Percentiles rank a stretch among this genome's conserved stretches.
phyloP scores from a whole-genome alignment of 2,329 filamentous ascomycete species.

The Graphiopsis chlorocephala region DNA sequence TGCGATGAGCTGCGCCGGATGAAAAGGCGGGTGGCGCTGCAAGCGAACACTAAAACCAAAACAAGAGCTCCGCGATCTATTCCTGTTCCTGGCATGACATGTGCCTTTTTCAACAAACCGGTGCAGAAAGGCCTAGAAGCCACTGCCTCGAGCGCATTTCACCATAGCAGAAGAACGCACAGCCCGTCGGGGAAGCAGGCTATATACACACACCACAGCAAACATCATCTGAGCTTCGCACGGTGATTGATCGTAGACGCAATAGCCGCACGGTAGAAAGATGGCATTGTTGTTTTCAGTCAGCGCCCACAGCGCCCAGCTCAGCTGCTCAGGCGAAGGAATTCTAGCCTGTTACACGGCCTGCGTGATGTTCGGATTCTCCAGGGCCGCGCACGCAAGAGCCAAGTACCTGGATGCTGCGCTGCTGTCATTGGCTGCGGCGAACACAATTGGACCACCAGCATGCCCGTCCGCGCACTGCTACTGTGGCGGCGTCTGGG shows the following conservation, averaged over 20 bases:
- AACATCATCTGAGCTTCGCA: slow-evolving; percentile 2
- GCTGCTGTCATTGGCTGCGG: neutral
- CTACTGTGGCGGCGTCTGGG: neutral
- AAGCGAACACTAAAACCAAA: neutral
- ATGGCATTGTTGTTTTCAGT: neutral
- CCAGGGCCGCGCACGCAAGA: slow-evolving; percentile 2
- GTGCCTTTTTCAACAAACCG: neutral
- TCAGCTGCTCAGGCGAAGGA: slow-evolving; percentile 2
- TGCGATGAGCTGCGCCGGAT: slow-evolving; percentile 10
- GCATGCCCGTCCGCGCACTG: neutral
- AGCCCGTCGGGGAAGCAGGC: neutral
- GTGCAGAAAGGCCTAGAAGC: neutral
- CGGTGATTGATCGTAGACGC: neutral
- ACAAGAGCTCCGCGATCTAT: neutral
- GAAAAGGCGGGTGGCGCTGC: neutral
- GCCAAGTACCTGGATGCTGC: neutral
- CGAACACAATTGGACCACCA: neutral
- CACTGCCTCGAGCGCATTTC: neutral
- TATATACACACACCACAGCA: neutral
- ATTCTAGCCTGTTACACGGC: neutral
- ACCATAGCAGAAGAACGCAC: neutral
- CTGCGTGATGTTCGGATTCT: slow-evolving; percentile 1
- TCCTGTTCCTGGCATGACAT: slow-evolving; percentile 8
- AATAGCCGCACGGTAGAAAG: neutral
- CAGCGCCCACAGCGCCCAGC: neutral